Evolutionary conservation across 139 green algal species (phyloP).

Genomic region (Coelastrella sp.): DNA sequence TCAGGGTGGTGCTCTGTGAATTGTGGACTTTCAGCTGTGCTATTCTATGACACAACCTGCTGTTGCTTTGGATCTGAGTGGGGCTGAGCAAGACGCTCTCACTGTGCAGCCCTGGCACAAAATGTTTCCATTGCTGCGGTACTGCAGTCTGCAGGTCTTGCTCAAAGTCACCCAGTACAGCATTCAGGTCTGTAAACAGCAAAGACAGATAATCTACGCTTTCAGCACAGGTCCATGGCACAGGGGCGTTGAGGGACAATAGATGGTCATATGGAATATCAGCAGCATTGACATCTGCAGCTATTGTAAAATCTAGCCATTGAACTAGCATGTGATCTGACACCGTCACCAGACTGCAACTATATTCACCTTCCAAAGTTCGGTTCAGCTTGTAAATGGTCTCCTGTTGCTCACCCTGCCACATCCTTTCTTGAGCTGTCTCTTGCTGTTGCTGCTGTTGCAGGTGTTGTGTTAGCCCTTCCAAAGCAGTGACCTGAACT

Average conservation of each 20-base stretch:
- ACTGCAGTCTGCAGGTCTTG: not conserved
- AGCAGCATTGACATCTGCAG: too few relatives aligned
- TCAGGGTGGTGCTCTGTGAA: not conserved
- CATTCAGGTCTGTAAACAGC: constrained; percentile 5
- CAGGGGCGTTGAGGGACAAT: too few relatives aligned
- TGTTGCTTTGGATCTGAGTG: not conserved
- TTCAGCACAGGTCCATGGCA: too few relatives aligned
- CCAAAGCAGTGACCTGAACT: not conserved
- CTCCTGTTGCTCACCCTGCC: too few relatives aligned
- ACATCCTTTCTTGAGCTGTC: not conserved
- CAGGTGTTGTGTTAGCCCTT: constrained; percentile 30
- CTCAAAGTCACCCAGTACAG: constrained; percentile 22
- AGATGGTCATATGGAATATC: too few relatives aligned
- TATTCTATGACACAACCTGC: not conserved
- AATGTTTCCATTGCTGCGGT: not conserved
- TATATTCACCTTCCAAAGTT: too few relatives aligned
- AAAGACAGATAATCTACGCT: too few relatives aligned
- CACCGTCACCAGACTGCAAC: too few relatives aligned
- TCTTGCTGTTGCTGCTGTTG: constrained; percentile 18
- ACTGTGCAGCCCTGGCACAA: not conserved
- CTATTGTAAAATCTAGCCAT: too few relatives aligned
- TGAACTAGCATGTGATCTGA: too few relatives aligned
- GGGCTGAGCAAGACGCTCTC: too few relatives aligned
- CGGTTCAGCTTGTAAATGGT: too few relatives aligned
- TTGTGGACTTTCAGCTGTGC: not conserved